A percentile compares a stretch with the other conserved stretches of the same genome.
Conservation (phyloP, 2,329 filamentous ascomycete species). For the Cyphellophora attinorum region DNA sequence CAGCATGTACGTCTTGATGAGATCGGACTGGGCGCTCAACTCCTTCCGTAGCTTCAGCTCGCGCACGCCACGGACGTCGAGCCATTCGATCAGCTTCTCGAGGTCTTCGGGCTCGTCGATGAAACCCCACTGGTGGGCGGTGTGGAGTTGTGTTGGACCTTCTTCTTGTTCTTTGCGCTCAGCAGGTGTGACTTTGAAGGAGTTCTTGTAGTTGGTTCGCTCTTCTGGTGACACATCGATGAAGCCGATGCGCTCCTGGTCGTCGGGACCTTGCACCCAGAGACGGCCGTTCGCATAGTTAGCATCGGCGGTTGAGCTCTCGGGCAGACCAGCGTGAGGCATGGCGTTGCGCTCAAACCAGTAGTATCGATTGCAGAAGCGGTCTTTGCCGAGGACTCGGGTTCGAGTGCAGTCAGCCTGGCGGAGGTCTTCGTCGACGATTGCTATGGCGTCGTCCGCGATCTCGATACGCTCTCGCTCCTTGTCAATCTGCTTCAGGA, state of each 20-base stretch:
- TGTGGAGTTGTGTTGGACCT: conserved; percentile 66
- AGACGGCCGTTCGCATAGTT: conserved; percentile 89
- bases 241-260: conserved; percentile 76
- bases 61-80: conserved; percentile 77
- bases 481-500: conserved; percentile 81
- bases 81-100: conserved; percentile 73
- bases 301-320: conserved; percentile 76
- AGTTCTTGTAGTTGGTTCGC: conserved; percentile 64
- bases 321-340: conserved; percentile 82
- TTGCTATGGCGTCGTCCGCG: conserved; percentile 75
- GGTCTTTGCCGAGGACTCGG: conserved; percentile 79
- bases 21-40: conserved; percentile 63
- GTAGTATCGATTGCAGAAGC: conserved; percentile 97
- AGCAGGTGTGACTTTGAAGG: conserved; percentile 72
- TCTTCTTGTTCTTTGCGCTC: conserved; percentile 83
- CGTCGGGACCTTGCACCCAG: conserved; percentile 93
- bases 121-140: conserved; percentile 80
- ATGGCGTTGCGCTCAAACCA: conserved; percentile 99
- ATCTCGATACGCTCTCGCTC: conserved; percentile 70
- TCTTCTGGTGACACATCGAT: conserved; percentile 66
- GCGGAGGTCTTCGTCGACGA: conserved; percentile 82
- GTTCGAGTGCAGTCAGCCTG: conserved; percentile 91
- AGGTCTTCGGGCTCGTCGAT: conserved; percentile 72
- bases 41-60: conserved; percentile 86
- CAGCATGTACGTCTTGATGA: conserved; percentile 71